Evolutionary conservation across 2,329 filamentous ascomycete genomes (phyloP), one percentile per base, ranked within the genome.

Genomic region (Setomelanomma holmii): DNA sequence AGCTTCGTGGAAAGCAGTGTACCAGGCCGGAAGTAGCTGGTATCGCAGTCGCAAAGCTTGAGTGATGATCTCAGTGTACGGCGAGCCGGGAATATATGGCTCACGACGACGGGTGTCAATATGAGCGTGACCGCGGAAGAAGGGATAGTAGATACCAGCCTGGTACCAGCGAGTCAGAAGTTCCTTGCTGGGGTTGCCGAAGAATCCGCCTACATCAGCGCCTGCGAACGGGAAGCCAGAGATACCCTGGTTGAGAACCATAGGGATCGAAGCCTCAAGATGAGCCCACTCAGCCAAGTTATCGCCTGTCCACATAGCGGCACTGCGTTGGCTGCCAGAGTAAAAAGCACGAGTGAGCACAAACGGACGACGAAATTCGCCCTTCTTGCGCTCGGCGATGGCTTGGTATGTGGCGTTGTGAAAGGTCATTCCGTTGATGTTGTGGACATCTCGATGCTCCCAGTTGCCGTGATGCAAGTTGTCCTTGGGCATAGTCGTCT

Each of bases 301-400:
- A 72, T 99, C 95, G 55, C 95, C 95, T 17, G 95, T 99, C 95
- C 95, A 99, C 93, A 97, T 97, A 53, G 95, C 93, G 58, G 91
- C 91, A 36, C 91, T 79, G 50, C 93, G 87, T 77, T 99, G 95
- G 49, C 90, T 92, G 30, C 95, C 95, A 11, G 93, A 86, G 72
- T 88, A 99, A 79, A 96, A 99, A 0, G 93, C 89, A 24, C 95
- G 89, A 1, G 95, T 99, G 45, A 99, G 84, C 10, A 97, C 86
- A 71, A 99, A 99, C 0, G 95, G 95, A 4, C 95, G 89, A 27
- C 89, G 87, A 45, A 88, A 78, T 75, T 96, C 92, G 45, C 91
- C 91, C 75, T 92, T 89, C 78, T 95, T 92, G 61, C 95, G 90
- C 49, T 89, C 87, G 23, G 93, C 76, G 47, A 99, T 79, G 24